Conservation (phyloP, 2,329 filamentous ascomycete species). For the Colletotrichum tofieldiae region DNA sequence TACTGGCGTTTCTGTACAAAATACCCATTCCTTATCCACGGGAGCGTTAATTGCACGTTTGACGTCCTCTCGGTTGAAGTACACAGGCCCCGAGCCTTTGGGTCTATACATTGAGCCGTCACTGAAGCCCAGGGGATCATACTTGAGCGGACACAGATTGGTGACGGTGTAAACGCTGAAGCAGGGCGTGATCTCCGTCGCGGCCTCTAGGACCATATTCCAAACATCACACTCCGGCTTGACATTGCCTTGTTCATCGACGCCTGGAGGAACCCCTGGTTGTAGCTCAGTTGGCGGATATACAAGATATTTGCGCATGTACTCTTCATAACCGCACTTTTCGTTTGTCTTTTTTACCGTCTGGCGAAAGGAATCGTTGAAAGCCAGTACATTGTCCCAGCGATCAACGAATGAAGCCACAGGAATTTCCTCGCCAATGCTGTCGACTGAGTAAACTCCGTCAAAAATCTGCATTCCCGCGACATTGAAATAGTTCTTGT, state of each 20-base stretch:
- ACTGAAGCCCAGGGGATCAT: conserved; percentile 79
- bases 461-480: conserved; percentile 82
- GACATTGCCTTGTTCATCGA: conserved; percentile 52
- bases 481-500: conserved; percentile 78
- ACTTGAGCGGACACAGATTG: conserved; percentile 79
- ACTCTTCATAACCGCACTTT: conserved; percentile 75
- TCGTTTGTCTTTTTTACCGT: conserved; percentile 67
- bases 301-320: conserved; percentile 72
- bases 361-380: conserved; percentile 73
- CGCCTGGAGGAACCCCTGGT: conserved; percentile 64
- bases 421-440: conserved; percentile 62
- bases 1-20: conserved; percentile 62
- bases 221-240: conserved; percentile 70
- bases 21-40: conserved; percentile 49
- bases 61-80: conserved; percentile 81
- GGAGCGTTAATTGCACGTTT: conserved; percentile 79
- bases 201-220: conserved; percentile 68
- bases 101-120: conserved; percentile 77
- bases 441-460: conserved; percentile 71
- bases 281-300: conserved; percentile 79
- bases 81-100: conserved; percentile 70
- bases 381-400: conserved; percentile 72
- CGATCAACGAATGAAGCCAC: conserved; percentile 73
- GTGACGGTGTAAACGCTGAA: conserved; percentile 84
- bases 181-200: conserved; percentile 78